phyloP scores from a whole-genome alignment of 169 alveolate species.

The Eimeria necatrix region DNA sequence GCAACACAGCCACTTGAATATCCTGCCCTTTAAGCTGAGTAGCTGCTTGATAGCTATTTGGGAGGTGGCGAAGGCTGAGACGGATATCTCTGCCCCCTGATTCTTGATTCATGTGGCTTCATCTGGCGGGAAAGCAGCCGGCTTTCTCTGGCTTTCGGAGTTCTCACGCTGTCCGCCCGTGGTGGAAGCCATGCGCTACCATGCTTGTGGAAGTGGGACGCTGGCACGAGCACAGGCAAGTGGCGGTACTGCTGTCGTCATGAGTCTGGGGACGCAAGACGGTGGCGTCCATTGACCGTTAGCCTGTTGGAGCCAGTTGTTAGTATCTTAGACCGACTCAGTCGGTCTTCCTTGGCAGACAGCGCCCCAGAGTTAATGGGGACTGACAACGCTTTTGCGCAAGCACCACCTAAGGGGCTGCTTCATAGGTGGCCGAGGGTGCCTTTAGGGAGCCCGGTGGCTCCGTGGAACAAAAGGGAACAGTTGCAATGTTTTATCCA shows the following conservation, averaged over 20 bases:
- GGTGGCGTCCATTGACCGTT: constrained; percentile 24
- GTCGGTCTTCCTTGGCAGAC: constrained; percentile 72
- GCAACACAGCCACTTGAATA: constrained; percentile 31
- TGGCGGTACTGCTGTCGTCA: background rate
- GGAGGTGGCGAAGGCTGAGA: constrained; percentile 3
- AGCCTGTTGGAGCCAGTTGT: constrained; percentile 53
- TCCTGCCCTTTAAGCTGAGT: constrained; percentile 1
- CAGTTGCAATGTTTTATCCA: constrained; percentile 18
- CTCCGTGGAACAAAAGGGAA: constrained; percentile 48
- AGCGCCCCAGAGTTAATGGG: constrained; percentile 74
- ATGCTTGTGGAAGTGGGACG: constrained; percentile 70
- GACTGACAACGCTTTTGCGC: constrained; percentile 63
- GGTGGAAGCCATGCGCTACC: constrained; percentile 29
- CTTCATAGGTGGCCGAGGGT: background rate
- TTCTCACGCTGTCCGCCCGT: constrained; percentile 55
- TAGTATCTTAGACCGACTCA: constrained; percentile 19
- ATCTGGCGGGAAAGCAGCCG: constrained; percentile 55
- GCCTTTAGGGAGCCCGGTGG: constrained; percentile 41
- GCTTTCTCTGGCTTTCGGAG: constrained; percentile 34
- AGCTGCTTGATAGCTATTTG: background rate
- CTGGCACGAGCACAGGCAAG: constrained; percentile 68
- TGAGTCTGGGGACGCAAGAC: background rate
- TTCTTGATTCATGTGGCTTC: constrained; percentile 32
- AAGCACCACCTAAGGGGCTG: constrained; percentile 42
- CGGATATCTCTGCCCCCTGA: constrained; percentile 36